Percentiles rank a stretch among this genome's conserved stretches.
Evolutionary conservation across 768 basidiomycete genomes (phyloP).

Genomic region (Mycena filopes): DNA sequence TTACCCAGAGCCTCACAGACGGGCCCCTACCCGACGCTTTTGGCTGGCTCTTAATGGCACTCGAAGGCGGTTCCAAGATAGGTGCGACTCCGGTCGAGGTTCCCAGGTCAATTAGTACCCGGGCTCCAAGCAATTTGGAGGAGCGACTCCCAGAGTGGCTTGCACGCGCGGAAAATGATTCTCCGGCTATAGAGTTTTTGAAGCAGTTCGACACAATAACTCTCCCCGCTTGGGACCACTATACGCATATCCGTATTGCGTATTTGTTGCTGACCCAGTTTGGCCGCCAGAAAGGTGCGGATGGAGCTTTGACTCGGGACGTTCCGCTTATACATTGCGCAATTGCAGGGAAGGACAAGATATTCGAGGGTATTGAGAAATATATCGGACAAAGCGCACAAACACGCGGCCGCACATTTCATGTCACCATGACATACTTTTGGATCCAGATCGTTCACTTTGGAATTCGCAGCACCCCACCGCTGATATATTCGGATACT

Average conservation of each 20-base stretch:
- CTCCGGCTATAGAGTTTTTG: constrained; percentile 47
- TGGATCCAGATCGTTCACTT: constrained; percentile 62
- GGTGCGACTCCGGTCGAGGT: constrained; percentile 29
- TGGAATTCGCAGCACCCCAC: constrained; percentile 51
- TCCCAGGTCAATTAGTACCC: constrained; percentile 63
- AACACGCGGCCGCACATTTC: constrained; percentile 54
- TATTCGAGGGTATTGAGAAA: constrained; percentile 53
- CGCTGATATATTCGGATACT: constrained; percentile 19
- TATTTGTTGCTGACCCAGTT: constrained; percentile 51
- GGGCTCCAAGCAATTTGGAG: constrained; percentile 53
- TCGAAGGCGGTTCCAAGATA: constrained; percentile 39
- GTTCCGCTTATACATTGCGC: not conserved
- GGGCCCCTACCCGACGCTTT: constrained; percentile 52
- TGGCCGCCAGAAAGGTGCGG: constrained; percentile 54
- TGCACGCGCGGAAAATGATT: constrained; percentile 42
- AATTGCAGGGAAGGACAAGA: constrained; percentile 52
- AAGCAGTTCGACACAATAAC: constrained; percentile 45
- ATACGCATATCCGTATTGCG: constrained; percentile 59
- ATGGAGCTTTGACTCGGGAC: constrained; percentile 16
- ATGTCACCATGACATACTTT: constrained; percentile 62
- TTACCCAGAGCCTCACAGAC: constrained; percentile 34
- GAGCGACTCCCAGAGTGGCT: constrained; percentile 49
- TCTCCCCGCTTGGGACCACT: constrained; percentile 60
- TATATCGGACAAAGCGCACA: constrained; percentile 53
- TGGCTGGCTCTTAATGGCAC: constrained; percentile 49